Conservation (phyloP, 2,329 filamentous ascomycete species). For the Bipolaris zeicola region DNA sequence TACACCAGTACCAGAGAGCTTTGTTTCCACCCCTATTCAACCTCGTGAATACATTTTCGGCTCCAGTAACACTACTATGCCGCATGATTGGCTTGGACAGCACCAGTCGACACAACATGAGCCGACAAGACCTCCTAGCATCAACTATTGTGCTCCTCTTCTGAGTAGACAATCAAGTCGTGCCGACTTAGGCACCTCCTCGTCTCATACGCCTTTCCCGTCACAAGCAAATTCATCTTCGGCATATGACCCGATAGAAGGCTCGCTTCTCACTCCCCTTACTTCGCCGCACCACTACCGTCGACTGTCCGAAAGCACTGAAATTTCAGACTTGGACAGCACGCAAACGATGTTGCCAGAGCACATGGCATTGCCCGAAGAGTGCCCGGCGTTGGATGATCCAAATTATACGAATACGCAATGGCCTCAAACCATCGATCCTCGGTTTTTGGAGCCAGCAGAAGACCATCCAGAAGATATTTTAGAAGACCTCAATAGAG, state of each 20-base stretch:
- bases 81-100: neutral
- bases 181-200: neutral
- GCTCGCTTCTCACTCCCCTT: neutral
- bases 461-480: too few species aligned
- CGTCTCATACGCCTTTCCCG: constrained; percentile 2
- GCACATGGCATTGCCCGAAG: too few species aligned
- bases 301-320: too few species aligned
- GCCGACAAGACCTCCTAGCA: neutral
- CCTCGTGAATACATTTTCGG: neutral
- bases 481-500: too few species aligned
- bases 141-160: neutral
- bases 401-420: too few species aligned
- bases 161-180: constrained; percentile 12
- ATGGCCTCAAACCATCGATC: too few species aligned
- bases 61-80: neutral
- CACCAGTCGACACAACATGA: neutral
- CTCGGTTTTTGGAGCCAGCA: too few species aligned
- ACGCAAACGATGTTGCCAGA: too few species aligned
- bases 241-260: neutral
- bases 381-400: too few species aligned
- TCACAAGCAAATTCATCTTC: neutral
- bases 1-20: neutral
- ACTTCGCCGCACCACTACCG: neutral
- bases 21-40: neutral
- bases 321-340: too few species aligned